Base-by-base conservation (phyloP, 306 rosid species). In the Cucurbita argyrosperma region DNA sequence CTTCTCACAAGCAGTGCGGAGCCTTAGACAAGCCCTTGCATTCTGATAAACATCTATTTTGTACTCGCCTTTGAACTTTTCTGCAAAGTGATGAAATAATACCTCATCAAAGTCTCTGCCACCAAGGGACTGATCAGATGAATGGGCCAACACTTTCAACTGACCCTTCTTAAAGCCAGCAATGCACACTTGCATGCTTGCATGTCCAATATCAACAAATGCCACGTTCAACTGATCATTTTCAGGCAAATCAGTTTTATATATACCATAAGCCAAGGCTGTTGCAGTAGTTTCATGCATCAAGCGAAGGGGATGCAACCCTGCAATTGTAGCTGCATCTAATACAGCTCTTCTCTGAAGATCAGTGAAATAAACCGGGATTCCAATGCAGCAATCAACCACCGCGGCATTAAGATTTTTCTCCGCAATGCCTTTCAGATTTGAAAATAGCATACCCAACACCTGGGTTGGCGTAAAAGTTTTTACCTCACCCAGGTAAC, bases 101-200 rank as follows among this genome's bases (percentile, higher is more conserved):
- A 64, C 99, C 74, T 91, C 99, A 14, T 95, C 99, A 39, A 95
- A 95, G 72, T 95, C 99, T 75, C 97, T 91, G 75, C 99, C 99
- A 52, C 99, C 97, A 61, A 95, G 80, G 45, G 95, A 88, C 78
- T 83, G 88, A 76, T 95, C 99, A 71, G 69, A 91, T 9, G 96
- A 76, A 84, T 95, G 99, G 67, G 99, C 78, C 81, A 95, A 74
- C 21, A 95, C 82, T 79, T 87, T 88, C 82, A 95, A 77, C 85
- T 91, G 99, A 30, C 99, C 99, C 83, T 89, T 91, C 71, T 84
- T 91, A 65, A 80, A 91, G 11, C 97, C 99, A 71, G 96, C 99
- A 82, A 95, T 87, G 72, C 97, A 95, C 4, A 95, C 99, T 80
- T 95, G 99, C 96, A 91, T 89, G 86, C 96, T 91, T 46, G 90